Conservation (phyloP, 2,329 filamentous ascomycete genomes). For the Orbilia ellipsospora region DNA sequence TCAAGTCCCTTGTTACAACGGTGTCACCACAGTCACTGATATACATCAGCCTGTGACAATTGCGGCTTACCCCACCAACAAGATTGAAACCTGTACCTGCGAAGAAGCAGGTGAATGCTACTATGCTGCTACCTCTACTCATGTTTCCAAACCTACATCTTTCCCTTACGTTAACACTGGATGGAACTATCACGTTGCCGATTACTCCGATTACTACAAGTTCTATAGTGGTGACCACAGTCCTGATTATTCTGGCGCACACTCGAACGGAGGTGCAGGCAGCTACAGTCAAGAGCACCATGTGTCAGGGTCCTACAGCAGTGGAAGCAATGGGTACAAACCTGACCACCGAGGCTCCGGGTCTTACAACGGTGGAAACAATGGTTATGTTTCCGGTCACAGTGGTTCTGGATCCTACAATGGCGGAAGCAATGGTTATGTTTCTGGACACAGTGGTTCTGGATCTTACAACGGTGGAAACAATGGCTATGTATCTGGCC, state of each 20-base stretch:
- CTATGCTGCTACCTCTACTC: constrained; percentile 44
- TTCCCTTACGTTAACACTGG: constrained; percentile 50
- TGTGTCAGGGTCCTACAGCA: background rate
- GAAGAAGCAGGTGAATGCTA: constrained; percentile 41
- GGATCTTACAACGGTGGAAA: background rate
- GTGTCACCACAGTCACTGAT: constrained; percentile 27
- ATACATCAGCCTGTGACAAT: constrained; percentile 43
- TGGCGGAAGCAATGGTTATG: constrained; percentile 2
- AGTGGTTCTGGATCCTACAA: background rate
- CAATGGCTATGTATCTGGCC: background rate
- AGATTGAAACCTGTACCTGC: constrained; percentile 46
- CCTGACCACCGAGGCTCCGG: background rate
- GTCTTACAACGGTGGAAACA: background rate
- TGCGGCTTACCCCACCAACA: constrained; percentile 46
- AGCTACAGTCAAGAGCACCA: background rate
- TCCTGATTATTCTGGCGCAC: constrained; percentile 31
- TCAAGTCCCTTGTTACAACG: constrained; percentile 44
- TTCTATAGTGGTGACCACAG: constrained; percentile 51
- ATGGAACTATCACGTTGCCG: constrained; percentile 48
- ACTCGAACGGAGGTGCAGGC: constrained; percentile 5
- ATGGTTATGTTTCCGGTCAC: background rate
- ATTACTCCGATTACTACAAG: constrained; percentile 51
- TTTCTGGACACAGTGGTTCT: background rate
- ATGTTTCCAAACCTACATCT: constrained; percentile 36
- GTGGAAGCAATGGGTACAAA: constrained; percentile 3